phyloP scores from a whole-genome alignment of 2,329 filamentous ascomycete species.

The Drechslerella dactyloides region DNA sequence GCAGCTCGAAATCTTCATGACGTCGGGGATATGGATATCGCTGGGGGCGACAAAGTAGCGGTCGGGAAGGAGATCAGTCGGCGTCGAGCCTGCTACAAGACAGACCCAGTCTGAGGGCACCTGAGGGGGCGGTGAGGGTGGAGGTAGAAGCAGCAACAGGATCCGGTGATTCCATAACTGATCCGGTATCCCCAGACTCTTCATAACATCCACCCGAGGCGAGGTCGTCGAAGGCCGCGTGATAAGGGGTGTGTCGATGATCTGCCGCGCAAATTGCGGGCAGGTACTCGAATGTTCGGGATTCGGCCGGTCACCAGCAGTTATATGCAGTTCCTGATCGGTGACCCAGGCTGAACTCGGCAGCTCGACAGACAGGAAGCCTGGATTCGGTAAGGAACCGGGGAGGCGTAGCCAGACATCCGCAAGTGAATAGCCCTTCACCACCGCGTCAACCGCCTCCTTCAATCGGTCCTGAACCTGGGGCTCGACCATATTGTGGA shows the following conservation, averaged over 20 bases:
- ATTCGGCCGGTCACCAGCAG: neutral
- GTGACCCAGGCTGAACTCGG: slow-evolving; percentile 29
- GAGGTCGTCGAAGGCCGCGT: slow-evolving; percentile 24
- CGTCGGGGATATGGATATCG: slow-evolving; percentile 41
- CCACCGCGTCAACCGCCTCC: slow-evolving; percentile 10
- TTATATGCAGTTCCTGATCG: slow-evolving; percentile 6
- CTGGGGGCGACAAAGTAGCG: slow-evolving; percentile 39
- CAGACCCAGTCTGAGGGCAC: slow-evolving; percentile 46
- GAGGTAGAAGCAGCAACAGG: slow-evolving; percentile 26
- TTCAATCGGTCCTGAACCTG: neutral
- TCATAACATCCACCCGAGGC: slow-evolving; percentile 22
- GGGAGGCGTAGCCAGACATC: slow-evolving; percentile 44
- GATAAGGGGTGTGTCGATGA: slow-evolving; percentile 40
- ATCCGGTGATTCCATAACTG: slow-evolving; percentile 14
- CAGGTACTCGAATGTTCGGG: slow-evolving; percentile 21
- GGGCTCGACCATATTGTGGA: slow-evolving; percentile 20
- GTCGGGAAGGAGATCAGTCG: slow-evolving; percentile 34
- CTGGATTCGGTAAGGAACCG: slow-evolving; percentile 37
- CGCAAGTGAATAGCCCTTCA: slow-evolving; percentile 31
- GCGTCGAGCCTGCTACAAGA: slow-evolving; percentile 37
- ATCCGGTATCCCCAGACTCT: slow-evolving; percentile 20
- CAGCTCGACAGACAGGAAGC: slow-evolving; percentile 25
- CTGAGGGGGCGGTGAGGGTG: slow-evolving; percentile 33
- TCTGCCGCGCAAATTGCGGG: slow-evolving; percentile 23
- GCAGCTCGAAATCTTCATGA: slow-evolving; percentile 45